Conservation (phyloP, 768 basidiomycete species). For the Tricholoma sp. region DNA sequence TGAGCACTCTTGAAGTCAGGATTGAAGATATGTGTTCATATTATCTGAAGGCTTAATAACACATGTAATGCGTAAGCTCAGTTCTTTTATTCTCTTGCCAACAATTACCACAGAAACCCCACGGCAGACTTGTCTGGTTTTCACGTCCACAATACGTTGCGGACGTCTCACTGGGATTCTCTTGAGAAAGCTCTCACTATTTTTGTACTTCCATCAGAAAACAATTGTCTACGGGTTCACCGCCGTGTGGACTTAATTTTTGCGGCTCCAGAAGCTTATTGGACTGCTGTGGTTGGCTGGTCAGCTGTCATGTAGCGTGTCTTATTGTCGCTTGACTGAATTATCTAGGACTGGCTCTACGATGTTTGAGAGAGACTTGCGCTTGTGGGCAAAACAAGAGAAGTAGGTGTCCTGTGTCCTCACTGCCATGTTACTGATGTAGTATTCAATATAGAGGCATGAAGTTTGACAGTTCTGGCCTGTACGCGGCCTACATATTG, state of each 20-base stretch:
- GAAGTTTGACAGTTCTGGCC: slow-evolving; percentile 80
- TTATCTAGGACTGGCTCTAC: slow-evolving; percentile 73
- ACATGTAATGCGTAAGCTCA: slow-evolving; percentile 73
- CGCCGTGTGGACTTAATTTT: slow-evolving; percentile 84
- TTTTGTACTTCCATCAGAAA: slow-evolving; percentile 53
- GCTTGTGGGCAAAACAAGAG: slow-evolving; percentile 66
- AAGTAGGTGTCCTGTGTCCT: slow-evolving; percentile 30
- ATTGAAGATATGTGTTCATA: not conserved
- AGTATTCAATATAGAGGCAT: slow-evolving; percentile 43
- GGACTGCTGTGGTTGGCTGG: slow-evolving; percentile 91
- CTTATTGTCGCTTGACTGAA: not conserved
- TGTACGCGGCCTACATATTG: slow-evolving; percentile 41
- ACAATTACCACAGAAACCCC: not conserved
- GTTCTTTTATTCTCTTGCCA: not conserved
- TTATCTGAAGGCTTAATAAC: slow-evolving; percentile 58
- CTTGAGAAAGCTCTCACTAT: slow-evolving; percentile 85
- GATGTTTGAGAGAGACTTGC: slow-evolving; percentile 85
- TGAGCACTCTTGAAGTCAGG: slow-evolving; percentile 19
- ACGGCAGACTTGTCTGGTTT: slow-evolving; percentile 55
- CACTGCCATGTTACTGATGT: not conserved
- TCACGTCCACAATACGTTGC: slow-evolving; percentile 47
- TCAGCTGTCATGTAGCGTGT: slow-evolving; percentile 20
- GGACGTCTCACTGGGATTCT: slow-evolving; percentile 66
- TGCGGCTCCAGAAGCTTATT: slow-evolving; percentile 70
- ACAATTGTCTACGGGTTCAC: slow-evolving; percentile 35